These are phyloP conservation scores for Paecilomyces fulvus DNA, from an alignment of 2,329 filamentous ascomycete species.

Conservation along the genomic window DNA sequence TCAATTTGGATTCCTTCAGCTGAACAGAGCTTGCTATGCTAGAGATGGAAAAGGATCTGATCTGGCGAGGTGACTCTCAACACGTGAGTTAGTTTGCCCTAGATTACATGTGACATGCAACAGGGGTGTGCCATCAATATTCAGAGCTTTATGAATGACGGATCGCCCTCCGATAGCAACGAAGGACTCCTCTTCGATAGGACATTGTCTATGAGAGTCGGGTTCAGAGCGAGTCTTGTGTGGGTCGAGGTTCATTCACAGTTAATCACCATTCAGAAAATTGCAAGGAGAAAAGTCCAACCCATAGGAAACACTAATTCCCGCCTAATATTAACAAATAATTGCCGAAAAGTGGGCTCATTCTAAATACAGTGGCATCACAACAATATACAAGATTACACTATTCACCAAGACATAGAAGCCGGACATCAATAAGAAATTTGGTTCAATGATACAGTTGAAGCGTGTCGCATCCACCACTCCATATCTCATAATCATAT, in stretches of 20 bases:
- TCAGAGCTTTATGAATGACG: background rate
- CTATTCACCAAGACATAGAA: background rate
- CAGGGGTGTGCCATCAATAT: background rate
- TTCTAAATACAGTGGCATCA: background rate
- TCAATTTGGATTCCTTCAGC: no score
- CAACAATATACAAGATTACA: background rate
- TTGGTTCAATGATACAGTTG: background rate
- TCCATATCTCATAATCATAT: background rate
- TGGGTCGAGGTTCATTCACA: background rate
- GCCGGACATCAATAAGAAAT: background rate
- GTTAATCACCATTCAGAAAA: no score
- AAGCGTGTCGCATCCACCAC: background rate
- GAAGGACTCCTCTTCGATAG: background rate
- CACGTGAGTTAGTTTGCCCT: background rate
- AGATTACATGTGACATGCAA: background rate
- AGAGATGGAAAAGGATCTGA: background rate
- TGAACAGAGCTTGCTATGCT: background rate
- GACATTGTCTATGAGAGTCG: background rate
- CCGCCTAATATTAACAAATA: background rate
- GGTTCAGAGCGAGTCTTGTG: background rate
- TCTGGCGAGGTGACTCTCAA: background rate
- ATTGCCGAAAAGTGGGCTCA: background rate
- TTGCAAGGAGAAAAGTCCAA: background rate
- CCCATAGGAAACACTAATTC: background rate
- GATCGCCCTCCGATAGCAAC: background rate